Evolutionary conservation across 2,329 filamentous ascomycete species (phyloP).

Genomic region (Stemphylium lycopersici): DNA sequence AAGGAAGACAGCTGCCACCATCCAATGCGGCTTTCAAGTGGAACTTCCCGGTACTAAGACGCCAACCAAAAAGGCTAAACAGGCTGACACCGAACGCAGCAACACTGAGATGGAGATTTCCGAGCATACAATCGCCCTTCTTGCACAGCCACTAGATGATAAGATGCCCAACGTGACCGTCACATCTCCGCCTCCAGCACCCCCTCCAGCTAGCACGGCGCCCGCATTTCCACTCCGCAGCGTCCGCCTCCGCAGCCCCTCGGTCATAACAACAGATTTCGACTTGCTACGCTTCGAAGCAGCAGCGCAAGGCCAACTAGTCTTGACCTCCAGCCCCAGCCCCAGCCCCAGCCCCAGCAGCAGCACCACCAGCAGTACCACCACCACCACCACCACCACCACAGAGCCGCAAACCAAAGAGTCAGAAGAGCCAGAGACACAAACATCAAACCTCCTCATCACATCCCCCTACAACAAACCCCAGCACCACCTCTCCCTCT

Average conservation of each 20-base stretch:
- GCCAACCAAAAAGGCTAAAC: neutral
- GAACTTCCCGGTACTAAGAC: neutral
- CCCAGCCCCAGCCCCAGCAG: too few relatives aligned
- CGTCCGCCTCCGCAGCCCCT: slow-evolving; percentile 28
- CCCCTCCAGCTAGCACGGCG: neutral
- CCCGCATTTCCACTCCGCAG: neutral
- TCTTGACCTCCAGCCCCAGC: neutral
- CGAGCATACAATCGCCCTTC: neutral
- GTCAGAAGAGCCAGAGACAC: neutral
- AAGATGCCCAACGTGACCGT: neutral
- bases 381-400: neutral
- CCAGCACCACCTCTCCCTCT: slow-evolving; percentile 80
- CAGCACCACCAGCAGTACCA: too few relatives aligned
- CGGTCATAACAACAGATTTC: slow-evolving; percentile 38
- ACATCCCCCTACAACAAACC: slow-evolving; percentile 77
- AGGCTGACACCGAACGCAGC: neutral
- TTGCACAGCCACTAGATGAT: neutral
- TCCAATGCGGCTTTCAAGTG: too few relatives aligned
- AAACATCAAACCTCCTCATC: slow-evolving; percentile 55
- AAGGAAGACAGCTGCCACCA: too few relatives aligned
- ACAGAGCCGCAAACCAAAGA: neutral
- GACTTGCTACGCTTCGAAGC: slow-evolving; percentile 43
- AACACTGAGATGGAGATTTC: neutral
- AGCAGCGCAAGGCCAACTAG: slow-evolving; percentile 38
- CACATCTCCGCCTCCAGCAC: neutral